Base-by-base conservation (phyloP, 2,329 filamentous ascomycete species). In the Fusarium ambrosium region DNA sequence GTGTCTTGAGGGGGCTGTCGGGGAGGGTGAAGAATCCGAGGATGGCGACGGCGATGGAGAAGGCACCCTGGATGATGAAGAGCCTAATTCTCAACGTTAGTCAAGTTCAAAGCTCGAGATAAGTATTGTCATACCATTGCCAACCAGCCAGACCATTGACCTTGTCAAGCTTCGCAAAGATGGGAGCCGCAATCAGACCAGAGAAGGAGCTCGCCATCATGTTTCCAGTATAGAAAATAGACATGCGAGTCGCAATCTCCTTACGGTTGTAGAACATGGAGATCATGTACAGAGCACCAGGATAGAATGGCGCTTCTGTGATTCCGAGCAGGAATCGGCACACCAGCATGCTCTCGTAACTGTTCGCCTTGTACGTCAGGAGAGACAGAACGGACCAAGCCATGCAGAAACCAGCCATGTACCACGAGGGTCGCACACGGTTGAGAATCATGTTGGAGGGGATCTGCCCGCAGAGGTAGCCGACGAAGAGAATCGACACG, bases 251-350 rank as follows among this genome's bases (percentile, higher is more conserved):
- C n/a, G 83, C 81, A 29, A 87, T 75, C 73, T 86, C 85, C 73
- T 88, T 86, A 36, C 87, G 82, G 3, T 87, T 89, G 78, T 90
- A 91, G 80, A 88, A 90, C 41, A 87, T 85, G 2, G 85, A 86
- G 4, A 90, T 81, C 62, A 89, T 84, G 61, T 81, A 82, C 2
- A 82, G 66, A 9, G 78, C 82, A 53, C 83, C 81, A 0, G 80
- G 80, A 16, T 82, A 84, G 27, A 85, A 83, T 1, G 84, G 83
- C 2, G 84, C 84, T 66, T 86, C 85, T 0, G 83, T 82, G 2
- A 87, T 77, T 22, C 85, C 80, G 3, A 81, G 68, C 56, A 87
- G 82, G 77, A 87, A 86, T 7, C 86, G 82, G 0, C 81, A 82
- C 13, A 84, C 78, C 2, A 87, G 77, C 13, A 87, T 82, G 1